Percentiles rank a stretch among this genome's conserved stretches.
These are phyloP conservation scores for Pyrenula massariospora DNA, from an alignment of 495 filamentous ascomycete species.

Conservation along the genomic window DNA sequence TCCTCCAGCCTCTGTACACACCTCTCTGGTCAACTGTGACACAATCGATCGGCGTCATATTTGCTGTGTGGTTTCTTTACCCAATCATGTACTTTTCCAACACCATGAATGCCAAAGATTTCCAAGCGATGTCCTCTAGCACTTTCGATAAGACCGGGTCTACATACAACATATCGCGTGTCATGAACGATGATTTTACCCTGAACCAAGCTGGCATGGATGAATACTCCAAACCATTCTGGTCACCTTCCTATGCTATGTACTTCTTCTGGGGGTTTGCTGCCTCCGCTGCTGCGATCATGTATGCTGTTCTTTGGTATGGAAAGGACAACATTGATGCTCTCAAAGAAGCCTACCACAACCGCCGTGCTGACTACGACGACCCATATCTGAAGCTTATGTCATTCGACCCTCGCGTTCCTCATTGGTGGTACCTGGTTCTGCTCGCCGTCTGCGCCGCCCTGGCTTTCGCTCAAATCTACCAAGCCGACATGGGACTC, in stretches of 20 bases:
- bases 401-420: slow-evolving; percentile 26
- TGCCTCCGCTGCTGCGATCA: slow-evolving; percentile 4
- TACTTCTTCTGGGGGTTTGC: slow-evolving; percentile 3
- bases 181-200: slow-evolving; percentile 26
- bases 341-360: slow-evolving; percentile 2
- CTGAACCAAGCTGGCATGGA: slow-evolving; percentile 29
- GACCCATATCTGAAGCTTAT: slow-evolving; percentile 11
- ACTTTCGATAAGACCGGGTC: slow-evolving; percentile 34
- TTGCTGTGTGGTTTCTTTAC: slow-evolving; percentile 17
- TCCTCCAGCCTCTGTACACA: background rate
- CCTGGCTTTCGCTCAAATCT: slow-evolving; percentile 47
- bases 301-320: slow-evolving; percentile 6
- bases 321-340: background rate
- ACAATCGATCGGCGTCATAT: background rate
- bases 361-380: slow-evolving; percentile 6
- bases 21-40: slow-evolving; percentile 7
- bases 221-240: slow-evolving; percentile 34
- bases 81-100: slow-evolving; percentile 47
- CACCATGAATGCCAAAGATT: slow-evolving; percentile 47
- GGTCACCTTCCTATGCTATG: slow-evolving; percentile 34
- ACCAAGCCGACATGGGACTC: slow-evolving; percentile 50
- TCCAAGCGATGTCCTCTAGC: slow-evolving; percentile 33
- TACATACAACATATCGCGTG: slow-evolving; percentile 28
- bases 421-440: slow-evolving; percentile 66
- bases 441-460: slow-evolving; percentile 37